Conservation (phyloP, 2,329 filamentous ascomycete species). For the Botryotinia calthae region DNA sequence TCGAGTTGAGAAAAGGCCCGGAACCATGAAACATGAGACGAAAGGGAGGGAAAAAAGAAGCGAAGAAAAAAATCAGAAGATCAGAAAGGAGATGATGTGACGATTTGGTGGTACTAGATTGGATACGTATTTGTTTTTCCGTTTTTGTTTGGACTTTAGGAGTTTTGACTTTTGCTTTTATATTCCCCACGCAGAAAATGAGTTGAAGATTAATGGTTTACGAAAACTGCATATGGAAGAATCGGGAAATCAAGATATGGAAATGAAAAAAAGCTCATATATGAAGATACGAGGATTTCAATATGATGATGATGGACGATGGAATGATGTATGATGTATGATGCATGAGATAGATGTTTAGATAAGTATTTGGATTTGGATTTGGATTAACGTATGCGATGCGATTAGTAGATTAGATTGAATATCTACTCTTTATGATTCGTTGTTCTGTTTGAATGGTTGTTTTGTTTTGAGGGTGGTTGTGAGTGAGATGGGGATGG, state of each 20-base stretch:
- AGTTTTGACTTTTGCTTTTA: neutral
- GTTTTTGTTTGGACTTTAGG: neutral
- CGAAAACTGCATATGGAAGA: neutral
- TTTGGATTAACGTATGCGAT: neutral
- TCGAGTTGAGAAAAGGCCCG: neutral
- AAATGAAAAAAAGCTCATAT: neutral
- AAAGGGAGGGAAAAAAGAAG: neutral
- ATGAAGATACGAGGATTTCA: neutral
- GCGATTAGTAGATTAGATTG: neutral
- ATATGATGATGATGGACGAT: neutral
- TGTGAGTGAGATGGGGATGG: neutral
- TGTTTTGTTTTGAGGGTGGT: neutral
- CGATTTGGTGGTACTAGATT: neutral
- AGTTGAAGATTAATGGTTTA: neutral
- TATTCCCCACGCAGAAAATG: slow-evolving; percentile 8
- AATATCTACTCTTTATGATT: neutral
- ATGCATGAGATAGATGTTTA: neutral
- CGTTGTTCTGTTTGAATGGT: neutral
- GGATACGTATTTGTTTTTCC: neutral
- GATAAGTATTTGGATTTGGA: neutral
- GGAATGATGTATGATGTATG: neutral
- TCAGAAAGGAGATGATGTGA: neutral
- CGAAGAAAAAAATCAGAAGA: neutral
- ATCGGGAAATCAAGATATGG: neutral
- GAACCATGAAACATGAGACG: too few species aligned